A percentile compares a stretch with the other conserved stretches of the same genome.
phyloP scores from a whole-genome alignment of 495 filamentous ascomycete genomes.

The Mytilinidion resinicola region DNA sequence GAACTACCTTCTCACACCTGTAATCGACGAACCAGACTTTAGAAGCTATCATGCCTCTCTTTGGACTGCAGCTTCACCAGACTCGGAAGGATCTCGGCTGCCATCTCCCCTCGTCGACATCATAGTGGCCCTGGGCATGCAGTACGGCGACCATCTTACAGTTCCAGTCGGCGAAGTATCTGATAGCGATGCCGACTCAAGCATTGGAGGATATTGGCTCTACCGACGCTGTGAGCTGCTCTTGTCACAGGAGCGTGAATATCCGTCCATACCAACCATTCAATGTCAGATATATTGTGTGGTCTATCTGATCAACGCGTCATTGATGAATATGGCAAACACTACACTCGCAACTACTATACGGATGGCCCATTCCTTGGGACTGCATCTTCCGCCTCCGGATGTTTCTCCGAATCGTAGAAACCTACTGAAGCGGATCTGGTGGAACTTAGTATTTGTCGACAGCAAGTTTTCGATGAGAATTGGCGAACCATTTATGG shows the following conservation, averaged over 20 bases:
- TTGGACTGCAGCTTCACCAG: not conserved
- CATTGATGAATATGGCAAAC: conserved; percentile 48
- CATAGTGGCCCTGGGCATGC: conserved; percentile 50
- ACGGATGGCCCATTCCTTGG: conserved; percentile 46
- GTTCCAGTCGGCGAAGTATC: not conserved
- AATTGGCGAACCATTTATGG: conserved; percentile 45
- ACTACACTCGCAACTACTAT: conserved; percentile 39
- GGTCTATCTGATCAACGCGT: conserved; percentile 43
- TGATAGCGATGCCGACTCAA: conserved; percentile 37
- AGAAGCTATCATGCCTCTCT: too few relatives aligned
- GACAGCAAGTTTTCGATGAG: conserved; percentile 48
- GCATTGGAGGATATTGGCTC: conserved; percentile 43
- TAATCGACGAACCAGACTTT: too few relatives aligned
- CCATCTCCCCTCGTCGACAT: conserved; percentile 51
- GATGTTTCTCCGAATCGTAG: conserved; percentile 34
- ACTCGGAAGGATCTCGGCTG: conserved; percentile 33
- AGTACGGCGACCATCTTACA: conserved; percentile 40
- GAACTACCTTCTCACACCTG: too few relatives aligned
- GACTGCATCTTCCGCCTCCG: conserved; percentile 47
- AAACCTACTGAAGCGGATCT: conserved; percentile 44
- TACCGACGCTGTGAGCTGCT: conserved; percentile 44
- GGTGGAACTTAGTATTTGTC: conserved; percentile 47
- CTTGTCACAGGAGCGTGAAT: conserved; percentile 44
- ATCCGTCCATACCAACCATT: conserved; percentile 44
- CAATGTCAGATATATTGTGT: conserved; percentile 46